Evolutionary conservation across 345 rosid genomes (phyloP), one percentile per base, ranked within the genome.

Genomic region (Citrus hindsii): DNA sequence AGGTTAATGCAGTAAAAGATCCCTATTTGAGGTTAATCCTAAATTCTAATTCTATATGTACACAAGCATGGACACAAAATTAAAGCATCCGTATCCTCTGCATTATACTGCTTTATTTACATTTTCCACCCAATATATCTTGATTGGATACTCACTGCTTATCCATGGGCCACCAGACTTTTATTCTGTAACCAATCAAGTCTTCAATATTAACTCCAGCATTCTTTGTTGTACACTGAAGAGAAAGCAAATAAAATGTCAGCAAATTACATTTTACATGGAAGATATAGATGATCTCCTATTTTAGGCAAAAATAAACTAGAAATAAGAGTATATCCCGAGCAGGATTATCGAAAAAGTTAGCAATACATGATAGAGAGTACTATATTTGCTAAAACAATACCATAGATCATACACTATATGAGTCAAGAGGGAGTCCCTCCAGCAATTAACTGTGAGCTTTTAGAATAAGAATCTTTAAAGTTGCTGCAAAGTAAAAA

Each of bases 121-220:
- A 16, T n/a, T 38, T 62, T 46, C 30, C 4, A 13, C 48, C 67
- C 58, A 46, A 5, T 42, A 62, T 46, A 3, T 63, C 37, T 42
- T 30, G 55, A 76, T 37, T 28, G 9, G 76, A 51, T 28, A 81
- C 97, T 92, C 85, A 96, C 99, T 84, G 71, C 88, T 96, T 96
- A 85, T 96, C 99, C 99, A 96, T 81, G 73, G 99, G 99, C 99
- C 98, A 94, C 99, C 99, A 96, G 58, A 96, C 94, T 79, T 96
- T 91, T 87, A 96, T 85, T 86, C 88, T 87, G 85, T 85, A 84
- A 78, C 98, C 99, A 74, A 90, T 92, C 82, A 96, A 83, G 78
- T 94, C 99, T 70, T 86, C 97, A 64, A 85, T 67, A 68, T 82
- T 85, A 73, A 84, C 59, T 83, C 85, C 90, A 77, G 75, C 83